Percentiles rank a stretch among this genome's conserved stretches.
Conservation (phyloP, 257 asterid species). For the Solanum appendiculatum region DNA sequence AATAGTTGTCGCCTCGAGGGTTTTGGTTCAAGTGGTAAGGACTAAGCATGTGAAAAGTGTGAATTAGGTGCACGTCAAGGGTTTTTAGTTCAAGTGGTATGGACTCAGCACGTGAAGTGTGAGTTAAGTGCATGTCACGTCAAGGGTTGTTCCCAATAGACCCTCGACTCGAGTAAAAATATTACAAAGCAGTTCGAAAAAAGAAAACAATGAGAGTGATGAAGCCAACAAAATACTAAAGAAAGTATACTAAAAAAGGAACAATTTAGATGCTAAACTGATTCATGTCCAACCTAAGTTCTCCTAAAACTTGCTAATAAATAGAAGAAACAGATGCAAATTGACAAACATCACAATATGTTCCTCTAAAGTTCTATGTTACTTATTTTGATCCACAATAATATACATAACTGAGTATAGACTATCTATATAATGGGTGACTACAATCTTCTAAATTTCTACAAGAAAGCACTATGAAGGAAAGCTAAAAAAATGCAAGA, state of each 20-base stretch:
- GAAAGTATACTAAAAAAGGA: neutral
- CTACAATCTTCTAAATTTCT: conserved; percentile 7
- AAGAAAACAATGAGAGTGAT: neutral
- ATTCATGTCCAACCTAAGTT: neutral
- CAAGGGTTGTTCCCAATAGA: neutral
- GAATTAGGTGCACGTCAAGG: too few relatives aligned
- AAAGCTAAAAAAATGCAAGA: conserved; percentile 4
- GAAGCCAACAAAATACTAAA: neutral
- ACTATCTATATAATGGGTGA: conserved; percentile 11
- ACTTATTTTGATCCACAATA: conserved; percentile 7
- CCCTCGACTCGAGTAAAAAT: neutral
- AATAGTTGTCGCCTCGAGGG: too few relatives aligned
- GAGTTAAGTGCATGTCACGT: too few relatives aligned
- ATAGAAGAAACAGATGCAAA: neutral
- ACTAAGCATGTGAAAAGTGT: too few relatives aligned
- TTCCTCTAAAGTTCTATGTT: neutral
- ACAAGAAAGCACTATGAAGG: conserved; percentile 2
- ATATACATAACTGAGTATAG: conserved; percentile 16
- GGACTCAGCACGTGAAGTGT: too few relatives aligned
- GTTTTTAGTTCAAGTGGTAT: too few relatives aligned
- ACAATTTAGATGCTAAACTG: neutral
- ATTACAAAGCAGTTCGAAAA: neutral
- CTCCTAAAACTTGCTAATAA: neutral
- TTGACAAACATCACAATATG: neutral
- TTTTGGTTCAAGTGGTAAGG: too few relatives aligned